Conservation (phyloP, 306 rosid genomes). For the Inga oerstediana region DNA sequence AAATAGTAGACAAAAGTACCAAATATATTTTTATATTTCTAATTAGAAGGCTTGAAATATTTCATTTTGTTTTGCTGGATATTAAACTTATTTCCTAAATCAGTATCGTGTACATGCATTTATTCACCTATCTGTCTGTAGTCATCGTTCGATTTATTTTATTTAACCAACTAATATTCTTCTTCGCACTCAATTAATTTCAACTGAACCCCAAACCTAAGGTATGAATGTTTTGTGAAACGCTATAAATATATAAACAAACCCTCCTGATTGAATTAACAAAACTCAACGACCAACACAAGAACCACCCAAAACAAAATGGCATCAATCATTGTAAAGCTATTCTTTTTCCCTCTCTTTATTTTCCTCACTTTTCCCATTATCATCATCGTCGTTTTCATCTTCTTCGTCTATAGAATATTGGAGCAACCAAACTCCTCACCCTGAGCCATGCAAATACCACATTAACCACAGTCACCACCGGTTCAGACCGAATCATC, state of each 20-base stretch:
- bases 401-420: background rate
- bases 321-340: slow-evolving; percentile 40
- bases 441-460: slow-evolving; percentile 62
- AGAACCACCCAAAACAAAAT: slow-evolving; percentile 17
- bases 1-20: no score
- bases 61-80: background rate
- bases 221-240: background rate
- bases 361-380: slow-evolving; percentile 44
- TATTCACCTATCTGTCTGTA: background rate
- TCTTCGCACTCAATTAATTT: slow-evolving; percentile 37
- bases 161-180: background rate
- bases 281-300: background rate
- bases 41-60: background rate
- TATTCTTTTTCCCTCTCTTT: slow-evolving; percentile 27
- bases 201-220: background rate
- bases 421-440: background rate
- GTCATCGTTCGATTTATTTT: background rate
- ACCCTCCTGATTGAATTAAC: background rate
- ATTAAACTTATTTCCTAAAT: no score
- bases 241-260: background rate
- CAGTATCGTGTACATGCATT: background rate
- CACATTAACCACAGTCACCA: slow-evolving; percentile 36
- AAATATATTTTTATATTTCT: no score
- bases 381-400: background rate
- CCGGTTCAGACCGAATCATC: slow-evolving; percentile 41